These are phyloP conservation scores for Globisporangium abappressorium DNA, from an alignment of 352 stramenopile genomes.

Conservation along the genomic window DNA sequence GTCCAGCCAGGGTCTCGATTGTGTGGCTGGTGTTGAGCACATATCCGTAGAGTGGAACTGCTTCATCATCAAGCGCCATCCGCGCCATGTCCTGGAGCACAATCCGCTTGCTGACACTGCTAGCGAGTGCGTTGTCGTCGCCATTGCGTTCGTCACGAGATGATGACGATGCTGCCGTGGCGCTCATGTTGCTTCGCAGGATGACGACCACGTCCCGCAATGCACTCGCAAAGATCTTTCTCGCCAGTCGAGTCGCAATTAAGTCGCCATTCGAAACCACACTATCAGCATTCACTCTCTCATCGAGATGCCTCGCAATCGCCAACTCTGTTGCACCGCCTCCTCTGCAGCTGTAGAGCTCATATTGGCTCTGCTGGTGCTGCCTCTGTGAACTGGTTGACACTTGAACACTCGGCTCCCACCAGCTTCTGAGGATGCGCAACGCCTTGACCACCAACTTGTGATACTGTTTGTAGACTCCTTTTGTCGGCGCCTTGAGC, in stretches of 20 bases:
- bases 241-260: conserved; percentile 10
- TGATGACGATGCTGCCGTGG: background rate
- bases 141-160: conserved; percentile 2
- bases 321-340: conserved; percentile 45
- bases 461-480: conserved; percentile 69
- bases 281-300: background rate
- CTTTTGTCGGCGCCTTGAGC: conserved; percentile 52
- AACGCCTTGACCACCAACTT: conserved; percentile 51
- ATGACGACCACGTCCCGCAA: conserved; percentile 35
- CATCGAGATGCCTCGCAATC: conserved; percentile 26
- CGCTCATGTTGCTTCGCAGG: conserved; percentile 28
- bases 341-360: conserved; percentile 37
- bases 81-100: conserved; percentile 26
- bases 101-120: conserved; percentile 22
- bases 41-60: conserved; percentile 8
- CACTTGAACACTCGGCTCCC: conserved; percentile 12
- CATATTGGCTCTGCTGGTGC: background rate
- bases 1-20: conserved; percentile 28
- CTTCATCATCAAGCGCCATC: background rate
- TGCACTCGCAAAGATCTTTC: conserved; percentile 23
- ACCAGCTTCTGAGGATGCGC: conserved; percentile 48
- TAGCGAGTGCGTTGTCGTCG: background rate
- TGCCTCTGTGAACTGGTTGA: background rate
- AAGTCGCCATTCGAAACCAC: background rate
- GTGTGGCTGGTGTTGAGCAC: conserved; percentile 30